These are phyloP conservation scores for Xylaria sp. DNA, from an alignment of 2,329 filamentous ascomycete species.

Conservation along the genomic window DNA sequence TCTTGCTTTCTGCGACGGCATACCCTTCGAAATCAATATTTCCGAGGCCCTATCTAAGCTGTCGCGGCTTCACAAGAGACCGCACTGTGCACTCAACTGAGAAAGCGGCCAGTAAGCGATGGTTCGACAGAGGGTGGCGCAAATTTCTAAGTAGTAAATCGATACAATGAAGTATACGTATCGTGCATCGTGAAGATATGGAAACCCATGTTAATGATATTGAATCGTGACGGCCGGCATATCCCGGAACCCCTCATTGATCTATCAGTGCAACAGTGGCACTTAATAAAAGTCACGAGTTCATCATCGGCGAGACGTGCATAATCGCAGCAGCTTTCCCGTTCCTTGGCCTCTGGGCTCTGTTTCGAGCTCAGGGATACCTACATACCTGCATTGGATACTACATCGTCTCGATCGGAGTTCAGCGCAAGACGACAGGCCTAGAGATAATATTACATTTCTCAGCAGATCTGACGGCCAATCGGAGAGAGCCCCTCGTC, in stretches of 20 bases:
- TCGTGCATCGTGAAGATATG: neutral
- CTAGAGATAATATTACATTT: neutral
- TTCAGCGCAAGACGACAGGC: neutral
- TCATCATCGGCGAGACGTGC: neutral
- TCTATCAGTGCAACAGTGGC: neutral
- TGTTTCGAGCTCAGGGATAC: neutral
- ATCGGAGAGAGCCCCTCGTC: constrained; percentile 8
- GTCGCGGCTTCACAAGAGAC: neutral
- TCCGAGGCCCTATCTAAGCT: neutral
- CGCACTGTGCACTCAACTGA: neutral
- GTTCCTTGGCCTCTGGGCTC: neutral
- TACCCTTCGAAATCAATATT: neutral
- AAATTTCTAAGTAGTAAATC: neutral
- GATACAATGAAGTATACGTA: neutral
- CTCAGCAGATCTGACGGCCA: neutral
- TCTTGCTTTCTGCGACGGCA: no score
- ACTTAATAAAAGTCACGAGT: neutral
- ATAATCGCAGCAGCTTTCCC: neutral
- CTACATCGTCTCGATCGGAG: neutral
- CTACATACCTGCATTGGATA: neutral
- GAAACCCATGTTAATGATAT: neutral
- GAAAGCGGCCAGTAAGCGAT: neutral
- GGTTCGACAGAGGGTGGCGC: neutral
- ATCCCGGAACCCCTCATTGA: neutral
- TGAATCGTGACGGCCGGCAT: neutral